Base-by-base conservation (phyloP, 169 alveolate genomes). In the Eimeria tenella region DNA sequence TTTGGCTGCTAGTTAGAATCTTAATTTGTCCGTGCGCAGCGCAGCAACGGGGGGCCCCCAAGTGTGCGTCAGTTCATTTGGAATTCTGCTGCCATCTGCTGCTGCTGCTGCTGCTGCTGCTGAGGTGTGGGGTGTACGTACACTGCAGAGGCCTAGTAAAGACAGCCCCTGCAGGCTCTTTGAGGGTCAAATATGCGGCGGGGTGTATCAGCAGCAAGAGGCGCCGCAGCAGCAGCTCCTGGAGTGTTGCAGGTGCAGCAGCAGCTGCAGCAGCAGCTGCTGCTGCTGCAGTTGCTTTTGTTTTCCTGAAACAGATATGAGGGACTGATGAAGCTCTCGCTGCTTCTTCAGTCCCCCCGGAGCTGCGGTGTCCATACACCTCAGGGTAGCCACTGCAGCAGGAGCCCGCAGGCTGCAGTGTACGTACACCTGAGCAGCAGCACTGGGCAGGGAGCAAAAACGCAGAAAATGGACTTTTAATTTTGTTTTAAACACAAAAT, bases 21-120 rank as follows among this genome's bases (percentile, higher is more conserved):
- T 31, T 31, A 31, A 31, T 31, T 31, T 31, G 42, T 31, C 79
- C n/a, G 79, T 19, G 8, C 53, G 8, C 52, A 17, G 19, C 31
- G 79, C 79, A 70, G 53, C 79, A 70, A 23, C 52, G 21, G 49
- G 75, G 49, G 17, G 42, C 75, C 21, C 10, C 4, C 11, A 23
- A n/a, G 75, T 31, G 8, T 21, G 49, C 1, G 75, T 65, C 17
- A 31, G 31, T 65, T 65, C 21, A n/a, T 15, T 25, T 63, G 13
- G 15, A 63, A 7, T 70, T 50, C 79, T 21, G 79, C 53, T 31
- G 42, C 42, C 42, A 7, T 0, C 56, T 71, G 82, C 82, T 71
- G 58, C 82, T 71, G 56, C 82, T 71, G 23, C 74, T 13, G 74
- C 74, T 63, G 13, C 74, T 63, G 74, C 74, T 63, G 74, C 74